These are phyloP conservation scores for Goffeauzyma gilvescens DNA, from an alignment of 768 basidiomycete genomes.

Conservation along the genomic window DNA sequence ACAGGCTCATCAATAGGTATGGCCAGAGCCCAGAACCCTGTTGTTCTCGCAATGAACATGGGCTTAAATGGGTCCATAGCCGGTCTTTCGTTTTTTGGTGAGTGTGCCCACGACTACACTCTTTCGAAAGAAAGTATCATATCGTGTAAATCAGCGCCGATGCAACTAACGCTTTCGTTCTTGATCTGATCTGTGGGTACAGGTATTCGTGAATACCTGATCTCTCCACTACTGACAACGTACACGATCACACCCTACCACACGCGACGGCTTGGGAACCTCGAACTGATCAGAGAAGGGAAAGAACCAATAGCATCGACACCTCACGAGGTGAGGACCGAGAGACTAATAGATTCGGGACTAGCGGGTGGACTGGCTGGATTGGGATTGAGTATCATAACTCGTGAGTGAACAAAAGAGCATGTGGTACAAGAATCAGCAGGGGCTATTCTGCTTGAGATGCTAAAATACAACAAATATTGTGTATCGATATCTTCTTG, in stretches of 20 bases:
- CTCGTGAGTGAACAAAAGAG: constrained; percentile 1
- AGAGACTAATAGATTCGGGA: constrained; percentile 5
- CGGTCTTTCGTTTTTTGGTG: constrained; percentile 61
- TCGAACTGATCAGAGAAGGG: too few species aligned
- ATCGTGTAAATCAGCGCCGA: not conserved
- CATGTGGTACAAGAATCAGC: constrained; percentile 12
- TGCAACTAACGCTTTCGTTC: not conserved
- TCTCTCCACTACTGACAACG: constrained; percentile 50
- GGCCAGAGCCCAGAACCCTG: constrained; percentile 38
- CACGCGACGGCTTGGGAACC: too few species aligned
- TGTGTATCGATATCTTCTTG: constrained; percentile 31
- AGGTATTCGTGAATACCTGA: constrained; percentile 61
- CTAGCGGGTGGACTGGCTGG: constrained; percentile 7
- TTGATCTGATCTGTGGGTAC: not conserved
- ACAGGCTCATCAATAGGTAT: constrained; percentile 37
- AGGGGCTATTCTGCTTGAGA: constrained; percentile 42
- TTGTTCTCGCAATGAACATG: constrained; percentile 41
- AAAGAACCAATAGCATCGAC: too few species aligned
- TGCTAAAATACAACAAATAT: constrained; percentile 45
- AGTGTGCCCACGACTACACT: constrained; percentile 20
- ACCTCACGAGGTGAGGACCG: not conserved
- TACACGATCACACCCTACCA: too few species aligned
- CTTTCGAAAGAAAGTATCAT: not conserved
- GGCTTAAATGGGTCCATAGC: constrained; percentile 54
- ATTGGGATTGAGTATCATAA: not conserved